Evolutionary conservation across 2,329 filamentous ascomycete genomes (phyloP).

Genomic region (Diaporthe ampelina): DNA sequence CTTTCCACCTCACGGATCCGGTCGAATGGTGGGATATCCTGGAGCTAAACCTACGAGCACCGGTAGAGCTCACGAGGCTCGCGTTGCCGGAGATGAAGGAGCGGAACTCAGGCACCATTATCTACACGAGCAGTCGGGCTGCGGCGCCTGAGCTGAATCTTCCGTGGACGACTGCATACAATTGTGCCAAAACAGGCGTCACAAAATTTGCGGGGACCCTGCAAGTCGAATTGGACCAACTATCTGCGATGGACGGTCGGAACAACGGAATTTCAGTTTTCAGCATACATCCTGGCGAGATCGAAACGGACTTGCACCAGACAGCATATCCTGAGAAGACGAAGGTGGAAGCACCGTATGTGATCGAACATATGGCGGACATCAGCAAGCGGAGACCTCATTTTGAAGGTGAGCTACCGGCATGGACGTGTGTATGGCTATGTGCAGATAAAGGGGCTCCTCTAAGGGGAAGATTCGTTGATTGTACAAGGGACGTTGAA

Average conservation of each 20-base stretch:
- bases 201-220: slow-evolving; percentile 22
- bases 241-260: background rate
- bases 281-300: slow-evolving; percentile 18
- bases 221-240: slow-evolving; percentile 17
- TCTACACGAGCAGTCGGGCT: slow-evolving; percentile 15
- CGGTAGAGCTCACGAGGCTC: slow-evolving; percentile 17
- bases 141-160: slow-evolving; percentile 14
- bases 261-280: background rate
- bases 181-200: slow-evolving; percentile 18
- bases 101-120: slow-evolving; percentile 8
- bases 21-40: slow-evolving; percentile 26
- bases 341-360: background rate
- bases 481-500: slow-evolving; percentile 21
- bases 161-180: slow-evolving; percentile 20
- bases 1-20: slow-evolving; percentile 15
- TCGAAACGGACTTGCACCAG: slow-evolving; percentile 18
- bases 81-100: slow-evolving; percentile 11
- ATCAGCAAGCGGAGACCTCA: slow-evolving; percentile 20
- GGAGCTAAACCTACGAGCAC: slow-evolving; percentile 25
- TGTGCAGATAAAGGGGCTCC: background rate
- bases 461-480: background rate
- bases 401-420: slow-evolving; percentile 1
- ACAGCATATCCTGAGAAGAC: slow-evolving; percentile 14
- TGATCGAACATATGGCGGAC: slow-evolving; percentile 7
- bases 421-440: slow-evolving; percentile 25